Conservation (phyloP, 352 stramenopile species). For the Pythium aphanidermatum region DNA sequence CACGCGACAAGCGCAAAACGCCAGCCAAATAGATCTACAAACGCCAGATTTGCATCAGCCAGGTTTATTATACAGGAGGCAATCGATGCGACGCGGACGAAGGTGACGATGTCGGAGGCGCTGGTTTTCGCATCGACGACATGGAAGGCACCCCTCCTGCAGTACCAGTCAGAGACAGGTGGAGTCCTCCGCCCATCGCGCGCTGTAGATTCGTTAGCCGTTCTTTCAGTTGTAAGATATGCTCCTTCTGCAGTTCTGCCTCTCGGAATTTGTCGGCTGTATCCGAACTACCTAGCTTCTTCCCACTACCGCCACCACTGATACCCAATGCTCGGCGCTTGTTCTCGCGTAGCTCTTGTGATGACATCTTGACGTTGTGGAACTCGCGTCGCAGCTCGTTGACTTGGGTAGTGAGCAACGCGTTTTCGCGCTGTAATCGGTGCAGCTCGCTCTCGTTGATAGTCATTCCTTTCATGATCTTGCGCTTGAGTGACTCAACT, state of each 20-base stretch:
- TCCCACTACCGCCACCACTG: neutral
- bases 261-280: constrained; percentile 51
- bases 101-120: constrained; percentile 15
- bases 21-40: constrained; percentile 4
- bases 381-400: constrained; percentile 82
- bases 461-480: constrained; percentile 84
- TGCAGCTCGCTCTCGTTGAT: constrained; percentile 81
- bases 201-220: constrained; percentile 60
- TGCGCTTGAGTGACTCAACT: constrained; percentile 86
- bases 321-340: constrained; percentile 21
- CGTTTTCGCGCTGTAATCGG: constrained; percentile 77
- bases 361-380: constrained; percentile 69
- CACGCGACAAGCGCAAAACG: constrained; percentile 51
- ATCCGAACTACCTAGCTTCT: constrained; percentile 23
- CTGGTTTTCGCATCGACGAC: constrained; percentile 19
- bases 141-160: constrained; percentile 3
- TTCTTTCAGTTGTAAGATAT: constrained; percentile 70
- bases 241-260: constrained; percentile 57
- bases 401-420: constrained; percentile 71
- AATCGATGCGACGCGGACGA: constrained; percentile 36
- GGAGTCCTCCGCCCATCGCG: constrained; percentile 43
- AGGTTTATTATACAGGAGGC: constrained; percentile 75
- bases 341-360: constrained; percentile 45
- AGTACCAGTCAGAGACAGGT: constrained; percentile 34
- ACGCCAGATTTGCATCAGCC: neutral